Percentiles rank a stretch among this genome's conserved stretches.
Conservation (phyloP, 2,329 filamentous ascomycete species). For the Hymenoscyphus scutula region DNA sequence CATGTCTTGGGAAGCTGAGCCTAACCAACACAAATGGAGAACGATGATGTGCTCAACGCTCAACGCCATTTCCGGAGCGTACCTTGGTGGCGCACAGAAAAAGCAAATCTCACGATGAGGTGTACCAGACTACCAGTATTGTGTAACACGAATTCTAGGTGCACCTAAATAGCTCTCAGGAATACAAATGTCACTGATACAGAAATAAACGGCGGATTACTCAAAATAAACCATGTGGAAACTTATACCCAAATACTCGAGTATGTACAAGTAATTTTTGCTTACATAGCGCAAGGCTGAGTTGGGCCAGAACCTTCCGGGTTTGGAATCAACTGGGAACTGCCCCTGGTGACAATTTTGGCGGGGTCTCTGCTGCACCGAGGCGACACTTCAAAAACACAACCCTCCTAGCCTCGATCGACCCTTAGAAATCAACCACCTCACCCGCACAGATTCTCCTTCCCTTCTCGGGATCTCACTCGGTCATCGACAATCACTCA, state of each 20-base stretch:
- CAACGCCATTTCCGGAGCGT: no score
- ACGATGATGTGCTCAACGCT: no score
- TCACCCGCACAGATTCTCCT: conserved; percentile 10
- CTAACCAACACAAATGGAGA: no score
- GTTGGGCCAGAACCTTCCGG: conserved; percentile 19
- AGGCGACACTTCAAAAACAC: conserved; percentile 6
- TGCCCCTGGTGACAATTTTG: conserved; percentile 22
- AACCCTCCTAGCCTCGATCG: not conserved
- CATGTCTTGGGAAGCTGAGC: not conserved
- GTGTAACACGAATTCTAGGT: not conserved
- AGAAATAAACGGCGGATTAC: not conserved
- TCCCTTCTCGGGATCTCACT: conserved; percentile 7
- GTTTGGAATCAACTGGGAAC: conserved; percentile 26
- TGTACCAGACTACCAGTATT: no score
- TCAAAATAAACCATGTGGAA: no score
- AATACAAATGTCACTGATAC: not conserved
- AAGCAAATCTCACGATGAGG: not conserved
- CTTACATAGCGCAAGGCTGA: conserved; percentile 14
- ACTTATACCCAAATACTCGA: no score
- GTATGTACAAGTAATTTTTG: no score
- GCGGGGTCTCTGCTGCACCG: conserved; percentile 15
- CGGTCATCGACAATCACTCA: not conserved
- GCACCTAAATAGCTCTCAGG: not conserved
- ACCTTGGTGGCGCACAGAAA: not conserved
- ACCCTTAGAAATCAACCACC: conserved; percentile 31